Percentiles rank a stretch among this genome's conserved stretches.
Evolutionary conservation across 192 early-diverging fungal genomes (phyloP).

Genomic region (Thoreauomyces humboldtii): DNA sequence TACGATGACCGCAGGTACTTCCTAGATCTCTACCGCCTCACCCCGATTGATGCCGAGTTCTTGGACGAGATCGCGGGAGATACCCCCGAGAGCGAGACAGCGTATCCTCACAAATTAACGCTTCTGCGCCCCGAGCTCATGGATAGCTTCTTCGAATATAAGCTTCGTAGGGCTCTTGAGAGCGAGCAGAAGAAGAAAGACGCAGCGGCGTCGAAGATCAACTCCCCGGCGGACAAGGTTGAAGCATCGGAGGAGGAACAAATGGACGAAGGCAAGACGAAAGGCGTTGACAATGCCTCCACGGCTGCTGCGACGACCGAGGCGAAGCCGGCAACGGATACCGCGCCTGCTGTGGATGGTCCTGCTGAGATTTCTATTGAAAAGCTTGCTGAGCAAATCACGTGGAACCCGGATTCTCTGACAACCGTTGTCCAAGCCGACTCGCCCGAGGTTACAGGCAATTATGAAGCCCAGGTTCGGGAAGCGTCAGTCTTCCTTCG

Average conservation of each 20-base stretch:
- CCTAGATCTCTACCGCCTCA: conserved; percentile 88
- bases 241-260: conserved; percentile 27
- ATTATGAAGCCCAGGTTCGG: conserved; percentile 66
- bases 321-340: neutral
- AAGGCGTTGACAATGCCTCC: neutral
- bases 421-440: neutral
- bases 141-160: conserved; percentile 79
- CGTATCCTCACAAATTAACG: conserved; percentile 83
- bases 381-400: too few relatives aligned
- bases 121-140: conserved; percentile 87
- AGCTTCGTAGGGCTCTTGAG: conserved; percentile 51
- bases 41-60: conserved; percentile 89
- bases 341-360: conserved; percentile 36
- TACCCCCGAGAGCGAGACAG: neutral
- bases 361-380: too few relatives aligned
- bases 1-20: conserved; percentile 91
- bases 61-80: conserved; percentile 61
- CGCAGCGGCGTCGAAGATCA: neutral
- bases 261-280: neutral
- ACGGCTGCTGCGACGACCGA: neutral
- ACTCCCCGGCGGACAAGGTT: conserved; percentile 24
- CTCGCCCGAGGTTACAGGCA: conserved; percentile 24
- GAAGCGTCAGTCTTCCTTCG: conserved; percentile 75
- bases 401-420: conserved; percentile 58
- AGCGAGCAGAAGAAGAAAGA: conserved; percentile 32